Base-by-base conservation (phyloP, 2,329 filamentous ascomycete genomes). In the Pseudopithomyces chartarum region DNA sequence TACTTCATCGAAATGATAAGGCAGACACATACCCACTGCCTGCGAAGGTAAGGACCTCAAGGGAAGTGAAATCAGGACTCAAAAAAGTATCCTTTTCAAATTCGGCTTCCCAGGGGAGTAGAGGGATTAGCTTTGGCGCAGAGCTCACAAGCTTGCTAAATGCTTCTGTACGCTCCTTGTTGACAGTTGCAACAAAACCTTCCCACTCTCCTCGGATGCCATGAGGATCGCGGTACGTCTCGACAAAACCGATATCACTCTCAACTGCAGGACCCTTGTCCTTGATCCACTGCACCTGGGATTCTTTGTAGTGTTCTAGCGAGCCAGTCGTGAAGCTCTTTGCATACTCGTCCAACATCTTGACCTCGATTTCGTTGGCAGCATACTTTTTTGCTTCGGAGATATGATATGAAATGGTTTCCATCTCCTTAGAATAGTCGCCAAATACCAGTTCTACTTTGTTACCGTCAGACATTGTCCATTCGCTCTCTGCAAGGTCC, bases 81-180 rank as follows among this genome's bases (percentile, higher is more conserved):
- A 96, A 79, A 77, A 99, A 99, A 70, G 90, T 92, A 80, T 97
- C 93, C 78, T 98, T 98, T 74, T 99, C 95, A 64, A 98, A 99
- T 0, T 91, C 90, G 45, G 85, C 84, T 34, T 82, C 81, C 95
- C 95, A 99, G 0, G 95, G 95, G 13, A 99, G 81, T 60, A 96
- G 87, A 6, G 92, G 91, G 50, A 99, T 97, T 72, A 97, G 88
- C 44, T 82, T 81, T 11, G 92, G 90, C 0, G 95, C 93, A 23
- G 88, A 88, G 19, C 88, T 84, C 4, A 98, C 95, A 1, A 98
- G 85, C 64, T 90, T 89, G 7, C 89, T 90, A 71, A 98, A 98
- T 1, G 93, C 91, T 56, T 85, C 85, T 1, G 94, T 99, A 19
- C 94, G 88, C 74, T 97, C 94, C 70, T 94, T 83, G 77, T 98